Evolutionary conservation across 805 yeast species (phyloP).

Genomic region (Yarrowia deformans): DNA sequence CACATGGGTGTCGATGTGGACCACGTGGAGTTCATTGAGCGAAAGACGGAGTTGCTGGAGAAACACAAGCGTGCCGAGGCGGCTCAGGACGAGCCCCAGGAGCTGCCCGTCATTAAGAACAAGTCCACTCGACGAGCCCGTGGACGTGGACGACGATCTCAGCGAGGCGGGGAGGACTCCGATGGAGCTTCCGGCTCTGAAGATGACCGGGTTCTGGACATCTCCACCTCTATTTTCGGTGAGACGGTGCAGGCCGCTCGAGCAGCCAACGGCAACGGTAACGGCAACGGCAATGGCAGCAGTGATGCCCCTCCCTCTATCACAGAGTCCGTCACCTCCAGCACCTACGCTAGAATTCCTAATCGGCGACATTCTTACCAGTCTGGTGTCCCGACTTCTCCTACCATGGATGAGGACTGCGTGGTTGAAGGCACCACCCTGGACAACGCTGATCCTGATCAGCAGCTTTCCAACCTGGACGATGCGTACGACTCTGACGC

Average conservation of each 20-base stretch:
- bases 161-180: constrained; percentile 6
- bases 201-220: constrained; percentile 26
- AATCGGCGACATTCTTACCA: not conserved
- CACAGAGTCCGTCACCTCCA: not conserved
- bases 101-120: constrained; percentile 32
- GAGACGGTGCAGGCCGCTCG: constrained; percentile 25
- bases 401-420: constrained; percentile 16
- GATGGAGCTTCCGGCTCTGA: constrained; percentile 29
- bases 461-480: constrained; percentile 10
- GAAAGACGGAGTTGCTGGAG: constrained; percentile 58
- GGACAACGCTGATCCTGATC: constrained; percentile 13
- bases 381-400: constrained; percentile 11
- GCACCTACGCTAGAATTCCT: not conserved
- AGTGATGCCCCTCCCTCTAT: not conserved
- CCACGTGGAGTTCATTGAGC: constrained; percentile 77
- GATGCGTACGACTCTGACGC: constrained; percentile 22
- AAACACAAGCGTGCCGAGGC: constrained; percentile 27
- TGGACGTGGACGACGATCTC: not conserved
- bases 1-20: constrained; percentile 95
- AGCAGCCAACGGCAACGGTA: constrained; percentile 21
- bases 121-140: constrained; percentile 5
- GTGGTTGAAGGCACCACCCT: constrained; percentile 9
- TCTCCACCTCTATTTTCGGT: constrained; percentile 25
- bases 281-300: not conserved
- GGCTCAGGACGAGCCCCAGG: constrained; percentile 20